A percentile compares a stretch with the other conserved stretches of the same genome.
Evolutionary conservation across 192 early-diverging fungal genomes (phyloP).

Genomic region (Glomus cerebriforme): DNA sequence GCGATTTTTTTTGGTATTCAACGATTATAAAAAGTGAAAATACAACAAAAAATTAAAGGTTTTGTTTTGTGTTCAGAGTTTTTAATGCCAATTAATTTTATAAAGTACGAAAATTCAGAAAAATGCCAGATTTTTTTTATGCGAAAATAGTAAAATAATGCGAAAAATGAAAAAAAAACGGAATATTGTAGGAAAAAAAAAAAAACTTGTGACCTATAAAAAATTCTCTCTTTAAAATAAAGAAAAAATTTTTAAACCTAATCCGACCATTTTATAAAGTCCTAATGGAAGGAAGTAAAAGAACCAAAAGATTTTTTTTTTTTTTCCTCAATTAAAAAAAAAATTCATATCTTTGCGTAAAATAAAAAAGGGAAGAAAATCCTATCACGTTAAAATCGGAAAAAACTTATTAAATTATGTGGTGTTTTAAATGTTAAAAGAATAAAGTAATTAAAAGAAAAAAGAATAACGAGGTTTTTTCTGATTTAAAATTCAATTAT

Average conservation of each 20-base stretch:
- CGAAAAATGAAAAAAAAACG: not conserved
- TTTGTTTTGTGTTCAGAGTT: no score
- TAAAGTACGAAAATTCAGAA: not conserved
- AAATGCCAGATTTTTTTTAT: not conserved
- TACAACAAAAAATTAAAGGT: not conserved
- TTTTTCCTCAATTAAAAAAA: no score
- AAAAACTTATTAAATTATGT: not conserved
- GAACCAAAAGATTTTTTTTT: no score
- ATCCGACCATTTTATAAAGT: no score
- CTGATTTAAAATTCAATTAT: no score
- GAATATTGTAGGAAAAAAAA: not conserved
- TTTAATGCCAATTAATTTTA: not conserved
- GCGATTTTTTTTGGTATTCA: no score
- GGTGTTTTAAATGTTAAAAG: no score
- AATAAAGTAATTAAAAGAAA: not conserved
- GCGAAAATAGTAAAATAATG: not conserved
- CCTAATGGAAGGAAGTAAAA: no score
- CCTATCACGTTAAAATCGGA: not conserved
- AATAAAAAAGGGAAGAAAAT: not conserved
- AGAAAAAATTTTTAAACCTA: no score
- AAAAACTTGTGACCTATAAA: no score
- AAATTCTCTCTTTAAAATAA: no score
- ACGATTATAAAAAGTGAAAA: no score
- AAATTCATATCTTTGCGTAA: not conserved
- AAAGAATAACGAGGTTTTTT: not conserved